Evolutionary conservation across 768 basidiomycete genomes (phyloP), one percentile per base, ranked within the genome.

Genomic region (Hypholoma fasciculare): DNA sequence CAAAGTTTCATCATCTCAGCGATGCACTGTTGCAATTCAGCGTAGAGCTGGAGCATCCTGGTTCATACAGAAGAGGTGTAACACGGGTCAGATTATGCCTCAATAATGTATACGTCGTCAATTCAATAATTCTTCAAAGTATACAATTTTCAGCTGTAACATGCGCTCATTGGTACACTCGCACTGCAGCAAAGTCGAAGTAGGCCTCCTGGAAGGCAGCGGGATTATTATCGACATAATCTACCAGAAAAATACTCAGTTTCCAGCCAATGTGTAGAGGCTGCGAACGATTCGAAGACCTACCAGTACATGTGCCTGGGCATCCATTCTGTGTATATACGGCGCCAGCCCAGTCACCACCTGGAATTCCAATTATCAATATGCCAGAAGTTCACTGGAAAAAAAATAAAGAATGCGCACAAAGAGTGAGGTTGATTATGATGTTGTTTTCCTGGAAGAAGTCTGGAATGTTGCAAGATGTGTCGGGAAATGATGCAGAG

Each of bases 161-260:
- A 34, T 34, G 30, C 30, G 6, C 30, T 34, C 38, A 54, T 42
- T 65, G 38, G 48, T 79, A 78, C 1, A 78, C 65, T 30, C 78
- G 79, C 44, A 91, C 71, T 1, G 81, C 78, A 27, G 79, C 81
- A 66, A 92, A 78, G 49, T 89, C 81, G 74, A 89, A 92, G 74
- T 81, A 90, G 0, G 90, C 88, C 13, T 84, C 70, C 16, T 61
- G 42, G 71, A 90, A 91, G 9, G 83, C 82, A 7, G 62, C 61
- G 0, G 90, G 89, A 67, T 88, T 86, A 65, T 76, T 76, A 72
- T 84, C 79, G 52, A 89, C 87, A 64, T 73, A 85, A 55, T 82
- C 86, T 49, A 36, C 30, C 30, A 19, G 4, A 14, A n/a, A 16
- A n/a, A 51, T 14, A 16, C 19, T 46, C 38, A 42, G 30, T 39